Evolutionary conservation across 2,329 filamentous ascomycete species (phyloP), one percentile per base, ranked within the genome.

Genomic region (Graphium sp.): DNA sequence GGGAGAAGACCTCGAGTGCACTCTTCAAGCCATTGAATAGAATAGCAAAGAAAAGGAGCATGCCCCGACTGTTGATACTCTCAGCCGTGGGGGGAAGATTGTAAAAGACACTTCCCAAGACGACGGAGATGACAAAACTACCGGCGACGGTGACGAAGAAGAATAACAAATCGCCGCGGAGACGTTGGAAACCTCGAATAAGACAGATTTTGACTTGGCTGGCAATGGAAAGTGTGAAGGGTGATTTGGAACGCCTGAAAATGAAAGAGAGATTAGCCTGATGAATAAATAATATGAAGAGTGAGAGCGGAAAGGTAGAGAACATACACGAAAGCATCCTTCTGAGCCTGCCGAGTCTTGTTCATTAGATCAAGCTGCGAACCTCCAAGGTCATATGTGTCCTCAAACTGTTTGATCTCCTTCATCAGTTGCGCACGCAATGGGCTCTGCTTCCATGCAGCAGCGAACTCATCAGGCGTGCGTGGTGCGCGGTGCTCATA

Each of bases 1-100:
- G 41, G 0, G 50, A 50, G 28, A 54, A 19, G 26, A 54, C 46
- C 49, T 55, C 51, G 2, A 55, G 41, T 2, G 42, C 39, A 18
- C 45, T 45, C 2, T 43, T 36, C 4, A 69, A 52, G 7, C 62
- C 62, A 35, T 68, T 69, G 34, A 65, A 50, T 4, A 71, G 37
- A 13, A 67, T 48, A 2, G 60, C 57, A n/a, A 68, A 54, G 47
- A 71, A 71, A 0, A 69, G 41, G 4, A 61, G 46, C 2, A 56
- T 53, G 3, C 55, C 58, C 6, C 58, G 51, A 5, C 55, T 46
- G 26, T 54, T 57, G 34, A 67, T 63, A 6, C 52, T 55, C 2
- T 41, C 43, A 0, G 60, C 58, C 8, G 50, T 52, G 12, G 50
- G 34, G 0, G 53, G 48, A 0, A 57, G 47, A 9, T 58, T 55